phyloP scores from a whole-genome alignment of 1,284 basidiomycete genomes.

The Inonotus hispidus region DNA sequence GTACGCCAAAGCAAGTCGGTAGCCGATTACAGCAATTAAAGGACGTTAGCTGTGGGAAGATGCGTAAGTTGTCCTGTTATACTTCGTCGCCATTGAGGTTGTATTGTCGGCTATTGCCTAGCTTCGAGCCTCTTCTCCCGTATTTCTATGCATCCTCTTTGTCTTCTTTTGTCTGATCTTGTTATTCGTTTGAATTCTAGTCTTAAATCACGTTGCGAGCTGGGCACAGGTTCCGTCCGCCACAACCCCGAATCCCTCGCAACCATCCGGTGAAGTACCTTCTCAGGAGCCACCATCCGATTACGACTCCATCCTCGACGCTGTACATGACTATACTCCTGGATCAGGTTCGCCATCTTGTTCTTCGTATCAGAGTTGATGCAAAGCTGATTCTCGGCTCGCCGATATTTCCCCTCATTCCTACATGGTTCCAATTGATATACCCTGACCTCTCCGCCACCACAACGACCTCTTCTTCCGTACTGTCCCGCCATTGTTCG shows the following conservation, averaged over 20 bases:
- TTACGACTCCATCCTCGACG: neutral
- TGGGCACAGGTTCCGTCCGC: slow-evolving; percentile 4
- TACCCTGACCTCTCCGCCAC: no score
- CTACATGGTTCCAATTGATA: neutral
- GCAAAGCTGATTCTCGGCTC: neutral
- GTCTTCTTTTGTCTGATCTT: neutral
- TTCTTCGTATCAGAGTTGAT: neutral
- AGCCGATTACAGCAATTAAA: slow-evolving; percentile 67
- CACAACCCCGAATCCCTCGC: neutral
- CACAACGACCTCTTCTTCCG: no score
- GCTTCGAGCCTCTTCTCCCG: neutral
- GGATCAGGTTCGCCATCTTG: neutral
- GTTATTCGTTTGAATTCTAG: neutral
- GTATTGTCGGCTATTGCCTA: neutral
- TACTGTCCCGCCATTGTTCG: no score
- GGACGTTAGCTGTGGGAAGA: slow-evolving; percentile 60
- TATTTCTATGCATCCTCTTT: neutral
- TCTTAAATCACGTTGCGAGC: slow-evolving; percentile 16
- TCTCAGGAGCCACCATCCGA: neutral
- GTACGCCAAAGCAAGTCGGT: slow-evolving; percentile 69
- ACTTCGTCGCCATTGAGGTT: neutral
- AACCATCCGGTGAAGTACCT: neutral
- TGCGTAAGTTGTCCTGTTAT: slow-evolving; percentile 41
- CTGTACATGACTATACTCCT: neutral
- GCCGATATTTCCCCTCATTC: neutral